Conservation (phyloP, 1,284 basidiomycete genomes). For the Ceratobasidium sp. region DNA sequence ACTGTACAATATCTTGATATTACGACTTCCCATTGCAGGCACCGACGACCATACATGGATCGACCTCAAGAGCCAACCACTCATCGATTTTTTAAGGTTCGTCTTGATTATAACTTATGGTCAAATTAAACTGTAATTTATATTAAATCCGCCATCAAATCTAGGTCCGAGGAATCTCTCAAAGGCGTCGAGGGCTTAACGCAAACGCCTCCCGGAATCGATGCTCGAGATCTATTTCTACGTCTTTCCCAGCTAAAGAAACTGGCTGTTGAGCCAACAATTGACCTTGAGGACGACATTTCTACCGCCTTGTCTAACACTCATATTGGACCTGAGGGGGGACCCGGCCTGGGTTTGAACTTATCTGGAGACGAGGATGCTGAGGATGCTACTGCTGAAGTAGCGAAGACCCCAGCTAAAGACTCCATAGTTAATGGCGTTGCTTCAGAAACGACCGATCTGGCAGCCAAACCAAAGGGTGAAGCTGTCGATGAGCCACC, state of each 20-base stretch:
- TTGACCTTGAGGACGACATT: neutral
- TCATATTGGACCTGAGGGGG: neutral
- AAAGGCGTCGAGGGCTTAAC: constrained; percentile 18
- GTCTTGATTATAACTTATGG: neutral
- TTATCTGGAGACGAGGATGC: neutral
- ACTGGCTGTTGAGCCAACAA: constrained; percentile 10
- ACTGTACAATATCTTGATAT: neutral
- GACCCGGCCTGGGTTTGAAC: neutral
- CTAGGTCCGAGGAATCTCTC: constrained; percentile 18
- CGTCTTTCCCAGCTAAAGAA: constrained; percentile 6
- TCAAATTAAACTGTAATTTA: neutral
- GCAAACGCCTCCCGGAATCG: constrained; percentile 16
- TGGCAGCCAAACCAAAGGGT: neutral
- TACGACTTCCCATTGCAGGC: neutral
- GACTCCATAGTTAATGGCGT: neutral
- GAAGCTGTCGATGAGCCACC: neutral
- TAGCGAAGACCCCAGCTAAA: neutral
- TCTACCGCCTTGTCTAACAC: neutral
- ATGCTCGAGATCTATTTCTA: constrained; percentile 30
- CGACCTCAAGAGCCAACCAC: neutral
- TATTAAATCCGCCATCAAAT: neutral
- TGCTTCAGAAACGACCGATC: neutral
- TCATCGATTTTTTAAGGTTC: constrained; percentile 24
- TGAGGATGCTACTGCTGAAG: neutral
- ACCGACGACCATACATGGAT: constrained; percentile 38